These are phyloP conservation scores for Flammula alnicola DNA, from an alignment of 1,284 basidiomycete genomes.

Conservation along the genomic window DNA sequence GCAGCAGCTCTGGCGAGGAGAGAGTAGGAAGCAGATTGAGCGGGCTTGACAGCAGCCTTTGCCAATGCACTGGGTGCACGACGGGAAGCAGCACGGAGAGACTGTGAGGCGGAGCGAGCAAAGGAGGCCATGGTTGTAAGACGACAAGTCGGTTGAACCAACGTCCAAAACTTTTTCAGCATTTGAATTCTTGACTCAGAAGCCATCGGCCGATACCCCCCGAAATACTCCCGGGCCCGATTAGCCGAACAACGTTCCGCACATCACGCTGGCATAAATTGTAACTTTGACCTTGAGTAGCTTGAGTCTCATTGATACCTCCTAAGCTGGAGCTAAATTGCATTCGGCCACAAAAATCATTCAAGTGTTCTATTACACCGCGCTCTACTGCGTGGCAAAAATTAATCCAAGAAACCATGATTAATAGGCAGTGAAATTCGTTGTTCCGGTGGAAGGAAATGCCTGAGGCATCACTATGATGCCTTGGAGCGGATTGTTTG, in stretches of 20 bases:
- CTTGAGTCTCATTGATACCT: too few species aligned
- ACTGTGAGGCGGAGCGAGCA: slow-evolving; percentile 61
- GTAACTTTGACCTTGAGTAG: too few species aligned
- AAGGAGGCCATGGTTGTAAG: slow-evolving; percentile 60
- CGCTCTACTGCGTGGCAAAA: too few species aligned
- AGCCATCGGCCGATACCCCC: slow-evolving; percentile 10
- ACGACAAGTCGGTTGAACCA: slow-evolving; percentile 17
- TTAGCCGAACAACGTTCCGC: slow-evolving; percentile 2
- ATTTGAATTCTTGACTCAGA: slow-evolving; percentile 12
- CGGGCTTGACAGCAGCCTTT: slow-evolving; percentile 46
- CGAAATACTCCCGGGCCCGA: slow-evolving; percentile 5
- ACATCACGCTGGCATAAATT: too few species aligned
- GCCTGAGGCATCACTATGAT: too few species aligned
- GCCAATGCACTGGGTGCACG: slow-evolving; percentile 54
- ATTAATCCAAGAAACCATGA: too few species aligned
- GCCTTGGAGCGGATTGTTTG: too few species aligned
- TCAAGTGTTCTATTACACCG: too few species aligned
- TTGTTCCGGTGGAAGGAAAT: too few species aligned
- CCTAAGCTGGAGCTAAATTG: too few species aligned
- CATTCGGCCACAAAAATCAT: too few species aligned
- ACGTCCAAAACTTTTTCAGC: slow-evolving; percentile 18
- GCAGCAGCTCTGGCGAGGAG: slow-evolving; percentile 62
- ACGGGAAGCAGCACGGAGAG: slow-evolving; percentile 64
- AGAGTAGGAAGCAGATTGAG: slow-evolving; percentile 73
- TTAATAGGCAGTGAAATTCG: too few species aligned